Percentiles rank a stretch among this genome's conserved stretches.
Conservation (phyloP, 2,329 filamentous ascomycete species). For the Arthrobotrys iridis region DNA sequence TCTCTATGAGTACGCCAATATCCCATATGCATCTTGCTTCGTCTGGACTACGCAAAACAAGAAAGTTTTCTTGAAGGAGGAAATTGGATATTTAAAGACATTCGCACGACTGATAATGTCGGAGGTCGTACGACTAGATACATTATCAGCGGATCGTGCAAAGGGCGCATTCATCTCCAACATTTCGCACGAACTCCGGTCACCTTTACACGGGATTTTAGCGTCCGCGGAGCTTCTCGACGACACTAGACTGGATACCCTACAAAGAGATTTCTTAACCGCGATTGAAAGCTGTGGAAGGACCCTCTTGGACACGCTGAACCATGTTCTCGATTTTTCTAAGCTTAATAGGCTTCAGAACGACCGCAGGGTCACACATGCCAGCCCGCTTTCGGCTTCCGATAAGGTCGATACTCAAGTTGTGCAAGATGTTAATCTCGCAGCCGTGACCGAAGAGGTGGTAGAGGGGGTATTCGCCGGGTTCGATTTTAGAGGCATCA, state of each 20-base stretch:
- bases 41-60: conserved; percentile 64
- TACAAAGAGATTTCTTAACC: conserved; percentile 65
- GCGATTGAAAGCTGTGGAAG: conserved; percentile 67
- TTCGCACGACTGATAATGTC: conserved; percentile 69
- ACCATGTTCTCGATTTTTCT: conserved; percentile 66
- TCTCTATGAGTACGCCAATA: conserved; percentile 56
- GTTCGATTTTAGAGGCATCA: conserved; percentile 61
- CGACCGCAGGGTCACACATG: conserved; percentile 21
- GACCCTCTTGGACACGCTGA: conserved; percentile 67
- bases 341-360: conserved; percentile 58
- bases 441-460: conserved; percentile 64
- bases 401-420: conserved; percentile 55
- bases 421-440: conserved; percentile 60
- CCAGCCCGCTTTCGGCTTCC: conserved; percentile 20
- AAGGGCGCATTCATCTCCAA: conserved; percentile 71
- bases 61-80: conserved; percentile 64
- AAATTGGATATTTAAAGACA: conserved; percentile 66
- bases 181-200: conserved; percentile 71
- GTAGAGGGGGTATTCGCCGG: conserved; percentile 65
- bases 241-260: conserved; percentile 65
- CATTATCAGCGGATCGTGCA: conserved; percentile 63
- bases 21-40: conserved; percentile 64
- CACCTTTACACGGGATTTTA: conserved; percentile 71
- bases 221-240: conserved; percentile 67
- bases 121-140: conserved; percentile 68